These are phyloP conservation scores for Phytophthora aleatoria DNA, from an alignment of 352 stramenopile species.

Conservation along the genomic window DNA sequence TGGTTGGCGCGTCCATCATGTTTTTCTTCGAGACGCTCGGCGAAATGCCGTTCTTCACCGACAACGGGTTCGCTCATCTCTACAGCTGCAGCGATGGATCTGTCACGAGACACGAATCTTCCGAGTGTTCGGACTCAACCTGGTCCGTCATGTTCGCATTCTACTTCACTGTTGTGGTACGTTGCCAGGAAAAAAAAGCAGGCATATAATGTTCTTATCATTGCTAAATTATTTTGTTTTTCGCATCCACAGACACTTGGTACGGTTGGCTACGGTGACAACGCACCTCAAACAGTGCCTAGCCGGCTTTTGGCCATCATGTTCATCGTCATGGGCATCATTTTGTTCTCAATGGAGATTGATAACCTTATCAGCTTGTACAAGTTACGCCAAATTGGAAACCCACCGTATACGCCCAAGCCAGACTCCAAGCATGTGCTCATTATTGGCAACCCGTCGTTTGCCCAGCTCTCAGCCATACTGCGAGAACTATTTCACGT, in stretches of 20 bases:
- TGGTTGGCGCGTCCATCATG: constrained; percentile 79
- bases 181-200: constrained; percentile 17
- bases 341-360: constrained; percentile 90
- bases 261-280: constrained; percentile 90
- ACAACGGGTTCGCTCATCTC: constrained; percentile 84
- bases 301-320: constrained; percentile 85
- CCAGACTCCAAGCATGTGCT: constrained; percentile 74
- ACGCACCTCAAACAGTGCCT: constrained; percentile 81
- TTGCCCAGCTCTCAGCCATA: constrained; percentile 81
- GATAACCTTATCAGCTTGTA: constrained; percentile 89
- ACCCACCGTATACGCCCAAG: constrained; percentile 76
- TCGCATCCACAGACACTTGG: constrained; percentile 63
- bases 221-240: constrained; percentile 12
- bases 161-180: constrained; percentile 88
- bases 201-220: not conserved
- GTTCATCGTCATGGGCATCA: constrained; percentile 89
- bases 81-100: constrained; percentile 72
- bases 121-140: constrained; percentile 59
- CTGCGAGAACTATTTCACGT: constrained; percentile 89
- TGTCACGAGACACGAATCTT: constrained; percentile 53
- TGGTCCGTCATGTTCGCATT: constrained; percentile 91
- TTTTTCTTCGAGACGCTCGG: constrained; percentile 90
- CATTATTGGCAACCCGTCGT: constrained; percentile 85
- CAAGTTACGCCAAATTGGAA: constrained; percentile 80
- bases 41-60: constrained; percentile 76